A percentile compares a stretch with the other conserved stretches of the same genome.
phyloP scores from a whole-genome alignment of 2,329 filamentous ascomycete genomes.

The Penicillium polonicum region DNA sequence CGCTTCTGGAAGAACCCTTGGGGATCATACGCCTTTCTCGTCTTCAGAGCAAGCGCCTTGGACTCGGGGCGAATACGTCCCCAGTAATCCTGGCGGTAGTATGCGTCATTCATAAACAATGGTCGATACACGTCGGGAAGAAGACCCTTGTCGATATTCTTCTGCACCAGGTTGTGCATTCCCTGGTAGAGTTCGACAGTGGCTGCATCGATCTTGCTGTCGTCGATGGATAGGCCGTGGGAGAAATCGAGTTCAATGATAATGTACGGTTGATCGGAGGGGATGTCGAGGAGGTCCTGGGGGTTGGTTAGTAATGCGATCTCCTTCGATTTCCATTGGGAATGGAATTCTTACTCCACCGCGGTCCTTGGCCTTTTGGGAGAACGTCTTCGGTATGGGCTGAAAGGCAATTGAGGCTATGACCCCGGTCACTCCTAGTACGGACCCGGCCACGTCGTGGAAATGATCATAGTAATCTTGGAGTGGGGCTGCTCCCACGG shows the following conservation, averaged over 20 bases:
- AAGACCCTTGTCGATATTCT: slow-evolving; percentile 35
- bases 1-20: slow-evolving; percentile 41
- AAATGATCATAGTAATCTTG: slow-evolving; percentile 36
- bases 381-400: slow-evolving; percentile 37
- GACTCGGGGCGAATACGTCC: slow-evolving; percentile 35
- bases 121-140: slow-evolving; percentile 45
- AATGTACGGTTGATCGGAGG: slow-evolving; percentile 43
- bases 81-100: slow-evolving; percentile 48
- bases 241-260: slow-evolving; percentile 49
- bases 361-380: slow-evolving; percentile 33
- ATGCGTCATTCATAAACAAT: slow-evolving; percentile 50
- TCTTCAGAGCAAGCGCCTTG: slow-evolving; percentile 33
- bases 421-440: slow-evolving; percentile 29
- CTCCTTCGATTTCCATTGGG: background rate
- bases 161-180: slow-evolving; percentile 34
- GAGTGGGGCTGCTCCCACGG: slow-evolving; percentile 31
- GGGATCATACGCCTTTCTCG: slow-evolving; percentile 41
- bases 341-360: slow-evolving; percentile 37
- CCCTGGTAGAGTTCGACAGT: slow-evolving; percentile 41
- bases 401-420: slow-evolving; percentile 40
- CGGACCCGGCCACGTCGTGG: slow-evolving; percentile 30
- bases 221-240: slow-evolving; percentile 37
- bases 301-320: slow-evolving; percentile 1
- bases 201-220: slow-evolving; percentile 40
- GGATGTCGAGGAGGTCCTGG: slow-evolving; percentile 43